Conservation (phyloP, 176 grass and related monocot species). For the Oryza longistaminata region DNA sequence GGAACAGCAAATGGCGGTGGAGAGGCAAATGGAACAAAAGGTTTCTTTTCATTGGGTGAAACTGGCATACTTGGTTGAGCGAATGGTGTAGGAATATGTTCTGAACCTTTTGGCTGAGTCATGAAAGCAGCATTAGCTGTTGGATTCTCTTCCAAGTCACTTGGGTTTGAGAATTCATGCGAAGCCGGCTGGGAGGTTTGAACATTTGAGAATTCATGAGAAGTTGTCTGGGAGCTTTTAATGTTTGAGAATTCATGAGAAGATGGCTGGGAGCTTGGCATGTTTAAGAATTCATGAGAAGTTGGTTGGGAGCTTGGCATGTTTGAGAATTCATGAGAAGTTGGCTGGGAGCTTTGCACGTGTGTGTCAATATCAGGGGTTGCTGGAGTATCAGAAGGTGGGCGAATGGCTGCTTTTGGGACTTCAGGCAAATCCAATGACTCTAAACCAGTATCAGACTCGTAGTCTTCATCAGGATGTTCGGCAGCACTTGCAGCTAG, state of each 20-base stretch:
- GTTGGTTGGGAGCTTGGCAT: not conserved
- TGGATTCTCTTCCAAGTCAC: conserved; percentile 53
- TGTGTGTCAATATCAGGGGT: conserved; percentile 43
- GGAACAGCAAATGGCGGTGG: conserved; percentile 45
- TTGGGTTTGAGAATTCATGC: conserved; percentile 38
- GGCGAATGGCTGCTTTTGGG: conserved; percentile 68
- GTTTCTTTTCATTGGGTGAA: conserved; percentile 54
- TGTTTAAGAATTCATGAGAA: conserved; percentile 1
- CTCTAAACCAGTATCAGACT: conserved; percentile 59
- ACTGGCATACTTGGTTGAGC: conserved; percentile 47
- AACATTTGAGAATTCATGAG: conserved; percentile 1
- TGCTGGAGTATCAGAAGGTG: conserved; percentile 44
- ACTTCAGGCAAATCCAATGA: conserved; percentile 88
- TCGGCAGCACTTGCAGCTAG: conserved; percentile 28
- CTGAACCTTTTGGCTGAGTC: conserved; percentile 43
- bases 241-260: not conserved
- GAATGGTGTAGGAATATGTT: conserved; percentile 43
- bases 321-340: not conserved
- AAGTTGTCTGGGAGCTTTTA: not conserved
- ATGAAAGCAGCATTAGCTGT: conserved; percentile 31
- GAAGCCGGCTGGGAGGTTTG: conserved; percentile 28
- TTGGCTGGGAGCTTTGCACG: conserved; percentile 26
- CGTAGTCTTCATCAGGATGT: conserved; percentile 52
- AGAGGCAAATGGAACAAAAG: conserved; percentile 71
- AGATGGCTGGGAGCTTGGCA: conserved; percentile 23